Base-by-base conservation (phyloP, 2,329 filamentous ascomycete genomes). In the Venturia pyrina region DNA sequence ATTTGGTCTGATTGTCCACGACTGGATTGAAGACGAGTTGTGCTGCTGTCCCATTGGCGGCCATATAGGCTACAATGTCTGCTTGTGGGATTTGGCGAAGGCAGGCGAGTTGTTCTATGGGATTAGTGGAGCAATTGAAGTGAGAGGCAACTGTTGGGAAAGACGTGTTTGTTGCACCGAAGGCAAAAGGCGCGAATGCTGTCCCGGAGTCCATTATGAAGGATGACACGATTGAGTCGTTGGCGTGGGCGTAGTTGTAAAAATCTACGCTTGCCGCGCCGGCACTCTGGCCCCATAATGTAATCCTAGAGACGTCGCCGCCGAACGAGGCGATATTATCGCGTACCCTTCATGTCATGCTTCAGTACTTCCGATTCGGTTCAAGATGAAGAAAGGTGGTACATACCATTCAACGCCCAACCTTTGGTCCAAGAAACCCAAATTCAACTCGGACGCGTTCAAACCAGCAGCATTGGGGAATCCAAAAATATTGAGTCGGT, bases 271-370 rank as follows among this genome's bases (percentile, higher is more conserved):
- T 70, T 15, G 62, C 62, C 15, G 66, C 40, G 1, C 83, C 77
- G 1, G 84, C 84, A 5, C 81, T 84, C 69, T 86, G 85, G 1
- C 83, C 83, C 64, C 73, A 77, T 7, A 80, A 70, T 1, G 73
- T 77, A 63, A 80, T 75, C 3, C 72, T 68, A 32, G 75, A 71
- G 5, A 77, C 72, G 69, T 85, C 79, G 8, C 83, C 83, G 3
- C 83, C 82, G 68, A 85, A 85, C 1, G 77, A 71, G 59, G 78
- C 71, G 65, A 85, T 83, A 65, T 83, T 75, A 32, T 78, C 70
- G 48, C 81, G 76, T 7, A 85, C 77, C 83, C 83, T 68, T 64
- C 40, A 7, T 77, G 77, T 71, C 78, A 73, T 72, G 70, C 72
- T 5, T 71, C 73, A 60, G 78, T 78, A 67, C 79, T 79, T 11